These are phyloP conservation scores for Fusarium tjaetaba DNA, from an alignment of 2,329 filamentous ascomycete species.

Conservation along the genomic window DNA sequence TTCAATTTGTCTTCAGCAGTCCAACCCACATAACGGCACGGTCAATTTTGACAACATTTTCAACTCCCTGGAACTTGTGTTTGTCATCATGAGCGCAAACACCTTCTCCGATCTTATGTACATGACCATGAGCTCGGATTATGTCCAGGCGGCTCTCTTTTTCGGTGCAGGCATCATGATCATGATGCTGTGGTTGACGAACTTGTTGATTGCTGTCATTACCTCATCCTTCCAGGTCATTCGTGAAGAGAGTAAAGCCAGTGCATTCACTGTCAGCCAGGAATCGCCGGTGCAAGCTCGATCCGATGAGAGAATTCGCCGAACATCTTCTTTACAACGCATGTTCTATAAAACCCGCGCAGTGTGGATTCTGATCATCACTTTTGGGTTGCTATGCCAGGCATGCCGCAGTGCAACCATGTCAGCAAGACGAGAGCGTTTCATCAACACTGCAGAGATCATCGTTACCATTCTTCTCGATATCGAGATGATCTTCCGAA, in stretches of 20 bases:
- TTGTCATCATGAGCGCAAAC: slow-evolving; percentile 98
- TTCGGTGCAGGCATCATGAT: slow-evolving; percentile 82
- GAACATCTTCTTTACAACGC: slow-evolving; percentile 67
- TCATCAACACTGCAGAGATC: slow-evolving; percentile 79
- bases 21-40: slow-evolving; percentile 84
- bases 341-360: slow-evolving; percentile 78
- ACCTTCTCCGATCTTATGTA: slow-evolving; percentile 97
- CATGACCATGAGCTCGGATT: slow-evolving; percentile 90
- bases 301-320: slow-evolving; percentile 52
- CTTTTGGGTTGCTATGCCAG: slow-evolving; percentile 82
- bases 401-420: slow-evolving; percentile 81
- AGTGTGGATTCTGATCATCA: slow-evolving; percentile 84
- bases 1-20: slow-evolving; percentile 82
- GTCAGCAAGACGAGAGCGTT: slow-evolving; percentile 65
- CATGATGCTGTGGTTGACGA: slow-evolving; percentile 95
- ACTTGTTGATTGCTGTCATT: slow-evolving; percentile 94
- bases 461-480: slow-evolving; percentile 82
- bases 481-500: slow-evolving; percentile 82
- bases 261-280: slow-evolving; percentile 86
- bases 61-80: slow-evolving; percentile 91
- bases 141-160: slow-evolving; percentile 84
- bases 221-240: slow-evolving; percentile 99
- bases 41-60: slow-evolving; percentile 95
- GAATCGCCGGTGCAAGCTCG: slow-evolving; percentile 52
- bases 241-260: slow-evolving; percentile 92